A percentile compares a stretch with the other conserved stretches of the same genome.
Evolutionary conservation across 176 grass and related monocot genomes (phyloP).

Genomic region (Triticum monococcum): DNA sequence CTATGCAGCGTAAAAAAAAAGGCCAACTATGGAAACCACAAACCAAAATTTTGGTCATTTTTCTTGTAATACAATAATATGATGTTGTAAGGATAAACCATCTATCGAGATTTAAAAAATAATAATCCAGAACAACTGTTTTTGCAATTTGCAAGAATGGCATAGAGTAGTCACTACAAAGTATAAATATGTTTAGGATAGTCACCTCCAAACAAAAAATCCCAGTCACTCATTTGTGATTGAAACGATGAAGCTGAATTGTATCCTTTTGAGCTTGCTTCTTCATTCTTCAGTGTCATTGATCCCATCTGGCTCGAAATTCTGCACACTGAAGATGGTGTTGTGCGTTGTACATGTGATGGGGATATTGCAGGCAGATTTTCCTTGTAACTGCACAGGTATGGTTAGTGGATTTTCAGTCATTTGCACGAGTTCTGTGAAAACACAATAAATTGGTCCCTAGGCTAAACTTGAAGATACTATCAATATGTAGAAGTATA

Average conservation of each 20-base stretch:
- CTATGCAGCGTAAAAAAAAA: no score
- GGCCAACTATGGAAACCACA: not conserved
- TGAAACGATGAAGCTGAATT: not conserved
- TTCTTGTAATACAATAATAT: not conserved
- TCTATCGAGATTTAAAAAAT: not conserved
- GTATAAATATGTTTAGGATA: not conserved
- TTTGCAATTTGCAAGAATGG: not conserved
- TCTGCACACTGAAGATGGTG: constrained; percentile 24
- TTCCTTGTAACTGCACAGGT: constrained; percentile 33
- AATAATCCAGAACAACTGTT: not conserved
- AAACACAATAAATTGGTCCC: not conserved
- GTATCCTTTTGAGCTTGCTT: constrained; percentile 13
- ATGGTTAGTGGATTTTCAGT: not conserved
- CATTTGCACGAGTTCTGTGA: not conserved
- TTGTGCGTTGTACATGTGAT: constrained; percentile 30
- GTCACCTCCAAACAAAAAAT: not conserved
- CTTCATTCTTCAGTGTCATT: constrained; percentile 19
- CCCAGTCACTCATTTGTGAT: not conserved
- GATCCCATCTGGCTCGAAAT: constrained; percentile 28
- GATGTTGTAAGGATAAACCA: not conserved
- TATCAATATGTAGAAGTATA: not conserved
- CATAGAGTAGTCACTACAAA: not conserved
- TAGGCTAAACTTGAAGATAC: not conserved
- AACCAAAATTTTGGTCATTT: not conserved
- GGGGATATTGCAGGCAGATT: constrained; percentile 28